Conservation (phyloP, 345 rosid genomes). For the Isatis tinctoria region DNA sequence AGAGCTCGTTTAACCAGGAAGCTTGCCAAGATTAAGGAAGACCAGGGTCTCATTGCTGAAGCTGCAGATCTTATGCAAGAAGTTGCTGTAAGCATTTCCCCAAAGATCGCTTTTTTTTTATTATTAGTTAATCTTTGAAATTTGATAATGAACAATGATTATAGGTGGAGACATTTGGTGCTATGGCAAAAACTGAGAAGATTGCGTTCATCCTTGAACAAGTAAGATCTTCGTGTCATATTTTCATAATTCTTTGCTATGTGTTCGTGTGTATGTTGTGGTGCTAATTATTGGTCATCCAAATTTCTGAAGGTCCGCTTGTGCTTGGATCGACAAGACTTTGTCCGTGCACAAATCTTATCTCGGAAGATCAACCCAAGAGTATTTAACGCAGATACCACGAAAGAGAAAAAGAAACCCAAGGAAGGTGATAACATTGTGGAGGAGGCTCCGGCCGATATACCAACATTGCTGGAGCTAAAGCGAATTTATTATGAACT, state of each 20-base stretch:
- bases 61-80: constrained; percentile 99
- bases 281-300: neutral
- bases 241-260: neutral
- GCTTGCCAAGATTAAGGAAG: constrained; percentile 92
- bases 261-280: neutral
- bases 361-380: constrained; percentile 84
- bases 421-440: constrained; percentile 79
- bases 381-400: constrained; percentile 65
- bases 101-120: neutral
- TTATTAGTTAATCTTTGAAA: neutral
- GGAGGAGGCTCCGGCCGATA: constrained; percentile 89
- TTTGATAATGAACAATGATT: neutral
- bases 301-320: constrained; percentile 59
- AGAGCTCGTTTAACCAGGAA: constrained; percentile 86
- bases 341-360: constrained; percentile 83
- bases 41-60: constrained; percentile 78
- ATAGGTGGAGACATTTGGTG: constrained; percentile 97
- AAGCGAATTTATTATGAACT: constrained; percentile 76
- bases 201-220: constrained; percentile 94
- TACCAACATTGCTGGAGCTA: constrained; percentile 74
- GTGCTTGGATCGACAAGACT: constrained; percentile 89
- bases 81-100: constrained; percentile 68
- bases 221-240: constrained; percentile 32
- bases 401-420: constrained; percentile 78
- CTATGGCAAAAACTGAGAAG: constrained; percentile 97